Base-by-base conservation (phyloP, 768 basidiomycete species). In the Rhodotorula graminis region DNA sequence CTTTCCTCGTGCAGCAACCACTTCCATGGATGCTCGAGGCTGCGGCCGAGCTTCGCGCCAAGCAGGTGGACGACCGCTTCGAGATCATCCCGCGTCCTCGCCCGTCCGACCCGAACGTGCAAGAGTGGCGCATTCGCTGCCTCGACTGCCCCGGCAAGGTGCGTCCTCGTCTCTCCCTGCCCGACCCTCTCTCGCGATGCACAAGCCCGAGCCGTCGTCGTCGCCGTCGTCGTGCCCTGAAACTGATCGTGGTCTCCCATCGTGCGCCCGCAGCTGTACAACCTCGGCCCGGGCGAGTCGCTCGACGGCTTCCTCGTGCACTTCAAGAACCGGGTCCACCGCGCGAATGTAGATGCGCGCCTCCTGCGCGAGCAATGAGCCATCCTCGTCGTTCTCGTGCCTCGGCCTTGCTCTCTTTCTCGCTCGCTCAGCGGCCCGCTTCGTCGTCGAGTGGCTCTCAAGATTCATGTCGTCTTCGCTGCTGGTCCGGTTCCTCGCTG, bases 131-230 rank as follows among this genome's bases (percentile, higher is more conserved):
- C 27, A 85, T 95, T 79, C 93, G 90, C 81, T 96, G 93, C 80
- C 79, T 88, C 75, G 93, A 96, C 80, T 94, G 93, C 81, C 93
- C 93, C 76, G 92, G 92, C 78, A 95, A 93, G 86, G 92, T 92
- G 71, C 40, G 84, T 79, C 25, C 4, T 14, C 14, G 29, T 23
- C 55, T 44, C n/a, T 31, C 68, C 21, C 40, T 10, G 27, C 25
- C 16, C 42, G 59, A 46, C n/a, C 14, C 12, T n/a, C 9, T 3
- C 2, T 25, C 12, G 42, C 42, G 59, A 2, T 4, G 6, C 37
- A 27, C 25, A 25, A 25, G 37, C 15, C 61, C 25, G 23, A 14
- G 5, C n/a, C 33, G 27, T 40, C 40, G 6, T 58, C 37, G 37
- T 37, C 37, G 37, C 9, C 37, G 37, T 37, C 37, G 37, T 37